Base-by-base conservation (phyloP, 2,329 filamentous ascomycete genomes). In the Scortechinia acanthostroma region DNA sequence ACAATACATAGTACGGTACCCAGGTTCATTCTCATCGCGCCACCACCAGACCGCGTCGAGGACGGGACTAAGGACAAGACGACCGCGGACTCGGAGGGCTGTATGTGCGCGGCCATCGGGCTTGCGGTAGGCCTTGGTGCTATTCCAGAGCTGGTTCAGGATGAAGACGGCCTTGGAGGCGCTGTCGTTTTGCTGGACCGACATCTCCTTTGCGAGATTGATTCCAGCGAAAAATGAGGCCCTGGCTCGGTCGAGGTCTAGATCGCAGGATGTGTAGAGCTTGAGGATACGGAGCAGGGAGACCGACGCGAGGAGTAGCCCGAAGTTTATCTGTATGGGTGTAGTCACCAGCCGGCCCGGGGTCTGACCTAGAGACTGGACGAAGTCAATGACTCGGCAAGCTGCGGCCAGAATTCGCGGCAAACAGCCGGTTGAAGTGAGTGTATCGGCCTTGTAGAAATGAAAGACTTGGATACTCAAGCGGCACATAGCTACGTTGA, bases 11-110 rank as follows among this genome's bases (percentile, higher is more conserved):
- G 44, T 22, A 10, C 35, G 35, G 6, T 10, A 40, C 40, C 55
- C 52, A n/a, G 52, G 45, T 5, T 54, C 63, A 44, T 59, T 63
- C 44, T 68, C 65, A 42, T 68, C 65, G 4, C 64, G 58, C 63
- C 63, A 68, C 65, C 65, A 68, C 55, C 63, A 65, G 19, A 66
- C 55, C 10, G 57, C 50, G 49, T 68, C 65, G 16, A 67, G 50
- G 3, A 66, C 53, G 5, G 58, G 54, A 45, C 63, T 62, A 4
- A 64, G 52, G 0, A 55, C 55, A 13, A 68, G 49, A 10, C 65
- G 61, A 45, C 61, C 63, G 13, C 65, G 58, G 22, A 68, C 63
- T 3, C 64, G 54, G n/a, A 68, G 52, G 1, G 54, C 49, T 0
- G 57, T 53, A 16, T 57, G 58, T 42, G 61, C 58, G 2, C 54